Evolutionary conservation across 2,329 filamentous ascomycete genomes (phyloP).

Genomic region (Didymosphaeria variabile): DNA sequence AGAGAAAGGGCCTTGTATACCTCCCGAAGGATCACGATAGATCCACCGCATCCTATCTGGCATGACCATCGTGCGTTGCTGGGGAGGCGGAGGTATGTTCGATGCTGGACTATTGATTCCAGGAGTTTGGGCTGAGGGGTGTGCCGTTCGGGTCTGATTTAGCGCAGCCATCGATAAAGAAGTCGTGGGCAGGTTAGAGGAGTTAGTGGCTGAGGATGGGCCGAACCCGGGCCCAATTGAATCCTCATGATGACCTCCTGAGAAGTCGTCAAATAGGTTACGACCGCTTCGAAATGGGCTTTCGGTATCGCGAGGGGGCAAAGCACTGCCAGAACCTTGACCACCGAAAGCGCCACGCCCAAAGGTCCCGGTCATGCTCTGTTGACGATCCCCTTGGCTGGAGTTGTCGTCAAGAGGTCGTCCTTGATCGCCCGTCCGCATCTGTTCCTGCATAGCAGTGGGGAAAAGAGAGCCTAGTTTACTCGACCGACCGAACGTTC

Average conservation of each 20-base stretch:
- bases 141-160: slow-evolving; percentile 44
- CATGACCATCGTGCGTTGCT: slow-evolving; percentile 95
- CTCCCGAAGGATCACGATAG: slow-evolving; percentile 92
- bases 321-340: slow-evolving; percentile 36
- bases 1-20: slow-evolving; percentile 92
- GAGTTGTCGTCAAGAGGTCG: slow-evolving; percentile 66
- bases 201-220: slow-evolving; percentile 27
- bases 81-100: slow-evolving; percentile 72
- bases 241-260: slow-evolving; percentile 41
- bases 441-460: slow-evolving; percentile 87
- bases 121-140: slow-evolving; percentile 45
- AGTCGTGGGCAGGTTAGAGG: slow-evolving; percentile 39
- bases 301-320: slow-evolving; percentile 50
- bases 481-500: slow-evolving; percentile 77
- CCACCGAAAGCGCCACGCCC: slow-evolving; percentile 67
- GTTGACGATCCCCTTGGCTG: slow-evolving; percentile 48
- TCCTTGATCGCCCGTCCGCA: slow-evolving; percentile 66
- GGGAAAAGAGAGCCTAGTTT: slow-evolving; percentile 91
- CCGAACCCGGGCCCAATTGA: slow-evolving; percentile 36
- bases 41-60: slow-evolving; percentile 99
- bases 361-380: slow-evolving; percentile 69
- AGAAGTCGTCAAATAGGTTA: slow-evolving; percentile 51
- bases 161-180: slow-evolving; percentile 44
- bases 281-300: slow-evolving; percentile 52
- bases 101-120: slow-evolving; percentile 62